A percentile compares a stretch with the other conserved stretches of the same genome.
phyloP scores from a whole-genome alignment of 306 rosid genomes.

The Macrotyloma uniflorum region DNA sequence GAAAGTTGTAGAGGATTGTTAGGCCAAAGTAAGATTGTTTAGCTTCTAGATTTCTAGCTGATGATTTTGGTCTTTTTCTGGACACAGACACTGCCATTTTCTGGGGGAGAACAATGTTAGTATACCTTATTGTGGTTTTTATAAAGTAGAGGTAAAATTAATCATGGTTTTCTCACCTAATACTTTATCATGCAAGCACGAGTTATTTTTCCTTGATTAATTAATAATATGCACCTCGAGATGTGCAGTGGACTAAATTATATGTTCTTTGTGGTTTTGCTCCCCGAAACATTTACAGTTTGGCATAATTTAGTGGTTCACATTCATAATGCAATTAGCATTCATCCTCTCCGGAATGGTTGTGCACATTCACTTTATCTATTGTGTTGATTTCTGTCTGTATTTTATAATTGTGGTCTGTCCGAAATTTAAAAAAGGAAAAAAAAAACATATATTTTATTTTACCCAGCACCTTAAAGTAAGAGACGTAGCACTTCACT shows the following conservation, averaged over 20 bases:
- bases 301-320: slow-evolving; percentile 14
- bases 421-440: too few species aligned
- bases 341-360: background rate
- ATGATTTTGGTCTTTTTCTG: slow-evolving; percentile 50
- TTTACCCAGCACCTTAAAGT: too few species aligned
- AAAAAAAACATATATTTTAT: too few species aligned
- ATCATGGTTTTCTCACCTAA: slow-evolving; percentile 18
- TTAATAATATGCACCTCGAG: slow-evolving; percentile 46
- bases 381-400: too few species aligned
- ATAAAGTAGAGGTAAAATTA: slow-evolving; percentile 30
- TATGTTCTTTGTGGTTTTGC: background rate
- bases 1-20: slow-evolving; percentile 37
- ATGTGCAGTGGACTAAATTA: background rate
- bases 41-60: slow-evolving; percentile 42
- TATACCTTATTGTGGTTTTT: slow-evolving; percentile 35
- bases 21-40: slow-evolving; percentile 29
- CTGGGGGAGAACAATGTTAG: slow-evolving; percentile 27
- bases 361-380: too few species aligned
- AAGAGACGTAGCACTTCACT: too few species aligned
- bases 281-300: slow-evolving; percentile 4
- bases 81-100: slow-evolving; percentile 56
- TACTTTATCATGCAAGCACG: slow-evolving; percentile 53
- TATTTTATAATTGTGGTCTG: too few species aligned
- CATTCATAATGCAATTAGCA: background rate
- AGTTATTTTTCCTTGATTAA: background rate